Percentiles rank a stretch among this genome's conserved stretches.
phyloP scores from a whole-genome alignment of 2,329 filamentous ascomycete species.

The Beauveria sp. region DNA sequence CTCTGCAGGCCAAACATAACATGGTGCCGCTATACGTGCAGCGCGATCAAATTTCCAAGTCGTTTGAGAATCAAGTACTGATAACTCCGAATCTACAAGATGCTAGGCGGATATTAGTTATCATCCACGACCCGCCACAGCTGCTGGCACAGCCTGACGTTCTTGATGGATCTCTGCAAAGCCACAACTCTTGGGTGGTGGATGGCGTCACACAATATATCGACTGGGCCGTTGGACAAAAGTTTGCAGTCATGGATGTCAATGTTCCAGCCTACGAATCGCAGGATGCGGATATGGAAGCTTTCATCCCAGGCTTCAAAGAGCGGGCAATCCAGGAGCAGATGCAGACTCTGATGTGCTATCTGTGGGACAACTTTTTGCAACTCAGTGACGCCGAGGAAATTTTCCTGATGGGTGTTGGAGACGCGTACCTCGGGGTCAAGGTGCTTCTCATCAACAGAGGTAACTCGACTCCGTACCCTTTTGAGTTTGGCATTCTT shows the following conservation, averaged over 20 bases:
- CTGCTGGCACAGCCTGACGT: slow-evolving; percentile 59
- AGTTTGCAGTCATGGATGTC: slow-evolving; percentile 81
- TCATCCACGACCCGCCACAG: slow-evolving; percentile 86
- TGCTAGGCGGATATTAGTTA: slow-evolving; percentile 64
- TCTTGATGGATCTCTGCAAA: slow-evolving; percentile 64
- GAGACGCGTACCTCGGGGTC: slow-evolving; percentile 79
- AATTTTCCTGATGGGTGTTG: slow-evolving; percentile 80
- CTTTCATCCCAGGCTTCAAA: slow-evolving; percentile 36
- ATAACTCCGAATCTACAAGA: slow-evolving; percentile 65
- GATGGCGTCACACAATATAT: slow-evolving; percentile 77
- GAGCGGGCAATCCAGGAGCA: slow-evolving; percentile 47
- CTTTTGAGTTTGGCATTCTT: neutral
- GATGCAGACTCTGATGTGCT: slow-evolving; percentile 68
- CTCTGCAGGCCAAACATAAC: slow-evolving; percentile 61
- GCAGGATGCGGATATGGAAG: slow-evolving; percentile 46
- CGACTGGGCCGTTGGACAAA: slow-evolving; percentile 69
- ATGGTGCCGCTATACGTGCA: slow-evolving; percentile 80
- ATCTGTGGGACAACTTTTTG: slow-evolving; percentile 96
- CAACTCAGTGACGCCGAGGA: slow-evolving; percentile 66
- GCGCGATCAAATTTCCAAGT: slow-evolving; percentile 61
- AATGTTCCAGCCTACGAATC: slow-evolving; percentile 79
- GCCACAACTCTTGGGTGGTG: slow-evolving; percentile 85
- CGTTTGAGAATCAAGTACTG: slow-evolving; percentile 80
- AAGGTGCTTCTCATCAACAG: slow-evolving; percentile 72
- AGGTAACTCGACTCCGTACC: slow-evolving; percentile 39